These are phyloP conservation scores for Chaetomidium leptoderma DNA, from an alignment of 495 filamentous ascomycete species.

Conservation along the genomic window DNA sequence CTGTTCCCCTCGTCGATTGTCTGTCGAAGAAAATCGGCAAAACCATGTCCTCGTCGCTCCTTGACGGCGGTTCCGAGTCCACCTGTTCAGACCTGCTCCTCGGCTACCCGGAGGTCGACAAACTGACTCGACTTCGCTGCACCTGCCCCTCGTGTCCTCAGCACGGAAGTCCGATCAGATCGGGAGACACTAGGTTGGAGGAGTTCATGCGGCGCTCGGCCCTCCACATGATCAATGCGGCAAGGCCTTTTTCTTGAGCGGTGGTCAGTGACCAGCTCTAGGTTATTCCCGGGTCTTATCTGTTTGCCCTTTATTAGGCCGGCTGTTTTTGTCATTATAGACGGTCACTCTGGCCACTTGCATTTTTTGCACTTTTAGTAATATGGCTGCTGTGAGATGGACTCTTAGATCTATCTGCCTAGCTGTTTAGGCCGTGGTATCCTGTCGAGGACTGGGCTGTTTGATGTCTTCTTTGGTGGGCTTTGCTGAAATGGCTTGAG, in stretches of 20 bases:
- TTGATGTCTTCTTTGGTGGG: neutral
- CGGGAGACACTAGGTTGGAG: conserved; percentile 8
- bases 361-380: conserved; percentile 9
- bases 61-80: conserved; percentile 1
- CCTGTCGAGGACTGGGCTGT: neutral
- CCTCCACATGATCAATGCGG: conserved; percentile 12
- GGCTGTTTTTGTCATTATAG: conserved; percentile 7
- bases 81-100: conserved; percentile 5
- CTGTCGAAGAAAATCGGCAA: conserved; percentile 9
- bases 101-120: neutral
- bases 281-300: conserved; percentile 1
- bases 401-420: neutral
- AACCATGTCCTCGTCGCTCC: neutral
- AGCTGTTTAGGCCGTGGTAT: neutral
- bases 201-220: conserved; percentile 19
- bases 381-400: conserved; percentile 7
- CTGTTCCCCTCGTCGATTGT: conserved; percentile 17
- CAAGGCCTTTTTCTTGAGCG: neutral
- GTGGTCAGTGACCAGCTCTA: neutral
- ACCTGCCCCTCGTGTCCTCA: conserved; percentile 12
- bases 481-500: neutral
- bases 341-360: neutral
- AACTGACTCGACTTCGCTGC: neutral
- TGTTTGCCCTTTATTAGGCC: neutral
- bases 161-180: conserved; percentile 1